Base-by-base conservation (phyloP, 1,284 basidiomycete genomes). In the Trichosporon sp. region DNA sequence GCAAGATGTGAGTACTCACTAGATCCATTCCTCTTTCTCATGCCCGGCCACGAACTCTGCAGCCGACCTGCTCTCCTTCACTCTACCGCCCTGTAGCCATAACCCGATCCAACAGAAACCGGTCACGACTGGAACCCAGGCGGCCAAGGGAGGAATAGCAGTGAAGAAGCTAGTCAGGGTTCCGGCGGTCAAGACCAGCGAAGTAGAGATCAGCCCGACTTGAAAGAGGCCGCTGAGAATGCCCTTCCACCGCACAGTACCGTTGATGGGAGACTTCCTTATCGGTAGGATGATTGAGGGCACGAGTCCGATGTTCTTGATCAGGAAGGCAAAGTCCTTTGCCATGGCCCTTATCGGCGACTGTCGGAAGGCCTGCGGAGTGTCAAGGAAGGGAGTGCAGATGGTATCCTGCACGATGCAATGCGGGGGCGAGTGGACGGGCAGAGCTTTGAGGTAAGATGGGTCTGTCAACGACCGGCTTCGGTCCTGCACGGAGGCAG, bases 1-100 rank as follows among this genome's bases (percentile, higher is more conserved):
- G n/a, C n/a, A n/a, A n/a, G n/a, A n/a, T n/a, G n/a, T n/a, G n/a
- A n/a, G n/a, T 11, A 70, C 73, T 71, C 60, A 74, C 73, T 65
- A 71, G 31, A 74, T 59, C 73, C 73, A 74, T 13, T 60, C 57
- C 56, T 62, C 70, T 49, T 61, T 62, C 44, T 67, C 65, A 9
- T 64, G 60, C 10, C 60, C 64, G 1, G 25, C 14, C 7, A 60
- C 37, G 4, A 63, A 37, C 34, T 66, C 54, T 16, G 54, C 32
- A 5, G 58, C 44, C 11, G 56, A 13, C 27, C 56, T 37, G n/a
- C 61, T 65, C 21, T 58, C 58, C 13, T 68, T 58, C 31, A 44
- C 27, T 10, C 16, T 9, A 7, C 21, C 27, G 9, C 62, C 62
- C 37, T 63, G 62, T 23, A 44, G 27, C 14, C 19, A n/a, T 10